Conservation (phyloP, 2,329 filamentous ascomycete genomes). For the Teratosphaeria destructans region DNA sequence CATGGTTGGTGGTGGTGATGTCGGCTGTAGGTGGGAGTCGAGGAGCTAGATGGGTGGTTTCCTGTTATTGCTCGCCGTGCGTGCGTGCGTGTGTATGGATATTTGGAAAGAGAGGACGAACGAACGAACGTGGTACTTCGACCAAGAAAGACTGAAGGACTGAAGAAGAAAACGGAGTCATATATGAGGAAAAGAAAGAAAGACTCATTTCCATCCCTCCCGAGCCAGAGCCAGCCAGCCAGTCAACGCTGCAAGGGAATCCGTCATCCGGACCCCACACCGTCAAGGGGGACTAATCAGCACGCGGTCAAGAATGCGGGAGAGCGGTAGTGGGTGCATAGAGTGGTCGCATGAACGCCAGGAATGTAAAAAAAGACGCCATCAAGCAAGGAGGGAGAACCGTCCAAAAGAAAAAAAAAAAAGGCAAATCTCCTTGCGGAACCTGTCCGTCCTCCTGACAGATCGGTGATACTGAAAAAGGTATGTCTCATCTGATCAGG, state of each 20-base stretch:
- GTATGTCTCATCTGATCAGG: not conserved
- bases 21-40: too few species aligned
- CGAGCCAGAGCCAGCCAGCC: too few species aligned
- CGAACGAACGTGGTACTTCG: too few species aligned
- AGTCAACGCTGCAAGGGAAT: too few species aligned
- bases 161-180: not conserved
- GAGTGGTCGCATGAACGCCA: slow-evolving; percentile 1
- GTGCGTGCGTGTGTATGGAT: too few species aligned
- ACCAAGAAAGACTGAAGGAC: not conserved
- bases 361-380: slow-evolving; percentile 2
- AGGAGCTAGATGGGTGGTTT: too few species aligned
- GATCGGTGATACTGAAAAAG: not conserved
- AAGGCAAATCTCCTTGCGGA: not conserved
- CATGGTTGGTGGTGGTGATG: too few species aligned
- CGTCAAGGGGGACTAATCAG: not conserved
- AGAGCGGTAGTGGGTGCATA: slow-evolving; percentile 3
- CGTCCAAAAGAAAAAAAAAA: not conserved
- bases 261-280: too few species aligned
- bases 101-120: too few species aligned
- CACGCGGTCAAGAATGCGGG: not conserved
- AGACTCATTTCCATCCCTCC: slow-evolving; percentile 1
- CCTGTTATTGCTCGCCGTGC: too few species aligned
- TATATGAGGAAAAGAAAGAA: not conserved
- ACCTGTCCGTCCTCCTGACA: not conserved
- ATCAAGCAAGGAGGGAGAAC: not conserved